phyloP scores from a whole-genome alignment of 352 stramenopile species.

The Phytophthora brassicae region DNA sequence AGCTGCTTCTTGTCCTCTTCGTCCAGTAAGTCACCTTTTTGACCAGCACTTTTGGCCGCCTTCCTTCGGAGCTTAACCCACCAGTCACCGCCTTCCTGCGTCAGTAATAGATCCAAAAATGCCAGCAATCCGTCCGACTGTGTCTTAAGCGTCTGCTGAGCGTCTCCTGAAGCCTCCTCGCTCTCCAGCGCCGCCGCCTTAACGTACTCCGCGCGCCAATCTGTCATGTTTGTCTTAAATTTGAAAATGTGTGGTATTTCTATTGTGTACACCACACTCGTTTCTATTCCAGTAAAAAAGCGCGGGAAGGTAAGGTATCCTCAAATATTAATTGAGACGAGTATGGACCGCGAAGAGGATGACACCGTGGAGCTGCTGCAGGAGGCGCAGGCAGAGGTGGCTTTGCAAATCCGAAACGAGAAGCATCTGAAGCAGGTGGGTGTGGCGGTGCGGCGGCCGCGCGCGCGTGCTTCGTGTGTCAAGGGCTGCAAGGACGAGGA shows the following conservation, averaged over 20 bases:
- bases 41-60: constrained; percentile 11
- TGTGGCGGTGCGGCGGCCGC: constrained; percentile 71
- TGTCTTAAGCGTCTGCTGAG: constrained; percentile 12
- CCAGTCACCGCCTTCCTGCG: constrained; percentile 35
- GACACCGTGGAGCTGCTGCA: constrained; percentile 28
- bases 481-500: constrained; percentile 72
- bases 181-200: constrained; percentile 26
- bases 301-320: too few species aligned
- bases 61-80: constrained; percentile 14
- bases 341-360: constrained; percentile 22
- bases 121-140: constrained; percentile 11
- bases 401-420: constrained; percentile 76
- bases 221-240: constrained; percentile 7
- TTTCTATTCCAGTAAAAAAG: too few species aligned
- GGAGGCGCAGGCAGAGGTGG: constrained; percentile 58
- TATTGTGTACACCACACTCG: too few species aligned
- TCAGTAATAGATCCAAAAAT: constrained; percentile 32
- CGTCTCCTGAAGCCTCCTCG: neutral
- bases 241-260: constrained; percentile 11
- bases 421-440: constrained; percentile 85
- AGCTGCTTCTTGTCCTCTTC: constrained; percentile 22
- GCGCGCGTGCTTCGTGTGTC: constrained; percentile 71
- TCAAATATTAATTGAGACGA: too few species aligned
- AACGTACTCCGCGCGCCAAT: constrained; percentile 28
- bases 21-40: neutral